Evolutionary conservation across 106 monocot species (phyloP).

Genomic region (Allium fistulosum): DNA sequence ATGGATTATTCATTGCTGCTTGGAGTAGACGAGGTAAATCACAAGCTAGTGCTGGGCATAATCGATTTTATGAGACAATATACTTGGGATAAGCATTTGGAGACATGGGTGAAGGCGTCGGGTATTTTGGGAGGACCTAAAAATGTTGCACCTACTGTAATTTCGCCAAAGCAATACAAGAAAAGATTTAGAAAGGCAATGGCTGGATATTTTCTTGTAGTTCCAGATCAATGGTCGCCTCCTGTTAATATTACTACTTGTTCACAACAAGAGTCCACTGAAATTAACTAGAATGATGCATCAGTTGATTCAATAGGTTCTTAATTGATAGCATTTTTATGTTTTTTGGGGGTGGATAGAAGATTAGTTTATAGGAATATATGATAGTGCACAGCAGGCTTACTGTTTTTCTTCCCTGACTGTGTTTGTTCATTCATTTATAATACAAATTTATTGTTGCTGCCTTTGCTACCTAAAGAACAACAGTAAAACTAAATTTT

Average conservation of each 20-base stretch:
- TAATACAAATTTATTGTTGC: neutral
- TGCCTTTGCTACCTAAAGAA: neutral
- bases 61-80: constrained; percentile 79
- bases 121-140: constrained; percentile 70
- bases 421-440: neutral
- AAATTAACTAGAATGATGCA: constrained; percentile 13
- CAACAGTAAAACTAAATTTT: too few relatives aligned
- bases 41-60: constrained; percentile 55
- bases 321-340: neutral
- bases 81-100: constrained; percentile 75
- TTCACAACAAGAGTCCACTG: constrained; percentile 7
- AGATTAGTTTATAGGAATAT: too few relatives aligned
- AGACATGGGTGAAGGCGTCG: constrained; percentile 71
- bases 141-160: constrained; percentile 66
- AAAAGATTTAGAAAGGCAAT: constrained; percentile 68
- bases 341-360: too few relatives aligned
- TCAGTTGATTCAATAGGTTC: neutral
- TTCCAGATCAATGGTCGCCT: constrained; percentile 63
- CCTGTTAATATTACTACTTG: constrained; percentile 10
- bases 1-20: constrained; percentile 81
- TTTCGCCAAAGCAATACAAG: constrained; percentile 80
- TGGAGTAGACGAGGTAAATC: constrained; percentile 55
- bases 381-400: too few relatives aligned
- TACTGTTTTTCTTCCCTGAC: neutral
- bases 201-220: constrained; percentile 67